phyloP scores from a whole-genome alignment of 2,329 filamentous ascomycete species.

The Xylariaceae sp. region DNA sequence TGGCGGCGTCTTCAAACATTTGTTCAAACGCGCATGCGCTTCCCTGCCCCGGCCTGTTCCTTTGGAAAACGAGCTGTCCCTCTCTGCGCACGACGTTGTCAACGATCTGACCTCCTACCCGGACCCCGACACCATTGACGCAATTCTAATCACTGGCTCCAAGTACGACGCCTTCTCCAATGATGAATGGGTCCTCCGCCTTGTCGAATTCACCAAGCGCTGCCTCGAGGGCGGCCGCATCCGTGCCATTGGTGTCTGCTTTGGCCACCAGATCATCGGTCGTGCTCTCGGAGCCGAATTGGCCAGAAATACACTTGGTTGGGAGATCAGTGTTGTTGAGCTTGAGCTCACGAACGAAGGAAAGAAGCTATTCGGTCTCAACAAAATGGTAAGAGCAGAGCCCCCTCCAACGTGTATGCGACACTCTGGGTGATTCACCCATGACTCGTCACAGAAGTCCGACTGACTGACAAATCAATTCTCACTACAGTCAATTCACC shows the following conservation, averaged over 20 bases:
- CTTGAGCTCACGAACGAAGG: constrained; percentile 64
- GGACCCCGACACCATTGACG: constrained; percentile 67
- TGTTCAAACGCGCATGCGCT: constrained; percentile 51
- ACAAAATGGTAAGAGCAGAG: constrained; percentile 45
- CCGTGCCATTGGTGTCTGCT: constrained; percentile 74
- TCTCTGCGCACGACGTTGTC: constrained; percentile 68
- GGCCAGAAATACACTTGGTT: constrained; percentile 60
- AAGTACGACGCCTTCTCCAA: constrained; percentile 69
- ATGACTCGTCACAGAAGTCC: not conserved
- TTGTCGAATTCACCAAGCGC: constrained; percentile 61
- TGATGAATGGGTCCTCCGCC: constrained; percentile 67
- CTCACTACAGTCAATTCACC: constrained; percentile 57
- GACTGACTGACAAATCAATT: constrained; percentile 5
- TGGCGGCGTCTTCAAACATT: constrained; percentile 59
- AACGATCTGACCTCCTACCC: constrained; percentile 61
- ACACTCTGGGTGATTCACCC: not conserved
- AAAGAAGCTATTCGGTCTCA: constrained; percentile 62
- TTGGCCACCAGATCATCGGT: constrained; percentile 80
- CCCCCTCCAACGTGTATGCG: not conserved
- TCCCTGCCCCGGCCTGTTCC: constrained; percentile 38
- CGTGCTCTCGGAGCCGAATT: constrained; percentile 65
- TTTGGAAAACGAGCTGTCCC: constrained; percentile 44
- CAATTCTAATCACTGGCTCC: constrained; percentile 72
- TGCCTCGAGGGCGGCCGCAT: constrained; percentile 58
- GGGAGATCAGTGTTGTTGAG: constrained; percentile 74